Evolutionary conservation across 192 early-diverging fungal genomes (phyloP), one percentile per base, ranked within the genome.

Genomic region (Coemansia sp.): DNA sequence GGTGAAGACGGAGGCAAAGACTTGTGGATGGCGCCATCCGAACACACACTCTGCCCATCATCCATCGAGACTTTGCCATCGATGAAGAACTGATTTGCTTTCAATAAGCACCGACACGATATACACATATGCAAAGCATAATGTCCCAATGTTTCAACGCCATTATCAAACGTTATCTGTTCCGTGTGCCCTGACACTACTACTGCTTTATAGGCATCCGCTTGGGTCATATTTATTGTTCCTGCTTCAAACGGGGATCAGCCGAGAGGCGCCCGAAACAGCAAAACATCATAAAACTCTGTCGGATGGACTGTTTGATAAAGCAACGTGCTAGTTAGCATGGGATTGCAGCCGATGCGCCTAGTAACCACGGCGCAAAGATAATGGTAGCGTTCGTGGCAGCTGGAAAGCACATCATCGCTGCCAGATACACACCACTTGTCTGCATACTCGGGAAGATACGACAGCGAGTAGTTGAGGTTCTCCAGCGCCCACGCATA

Each of bases 401-500:
- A 40, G 50, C 58, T 54, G 37, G 14, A 11, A 22, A 25, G 36
- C 29, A 8, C 11, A n/a, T 37, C 47, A 27, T 20, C 14, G 57
- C 40, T 45, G 54, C 27, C 15, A 11, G 62, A 31, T 34, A 17
- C 50, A 14, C 19, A 25, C 64, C 64, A 65, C 28, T 50, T 57
- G 14, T 22, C 22, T 19, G 57, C 57, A 53, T 60, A 68, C 15
- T 55, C 42, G 15, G 52, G 57, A n/a, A 56, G 53, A 28, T 68
- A 29, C 31, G 65, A 61, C 10, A 68, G 30, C 15, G 52, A 53
- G 44, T 68, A 68, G 27, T 34, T 61, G 11, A 61, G 31, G 42
- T 68, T 68, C 29, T 68, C 65, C 57, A 68, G 37, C n/a, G 59
- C 19, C 65, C 65, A 68, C 14, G 58, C 59, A 37, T 61, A 61